These are phyloP conservation scores for Coniferiporia weirii DNA, from an alignment of 1,284 basidiomycete genomes.

Conservation along the genomic window DNA sequence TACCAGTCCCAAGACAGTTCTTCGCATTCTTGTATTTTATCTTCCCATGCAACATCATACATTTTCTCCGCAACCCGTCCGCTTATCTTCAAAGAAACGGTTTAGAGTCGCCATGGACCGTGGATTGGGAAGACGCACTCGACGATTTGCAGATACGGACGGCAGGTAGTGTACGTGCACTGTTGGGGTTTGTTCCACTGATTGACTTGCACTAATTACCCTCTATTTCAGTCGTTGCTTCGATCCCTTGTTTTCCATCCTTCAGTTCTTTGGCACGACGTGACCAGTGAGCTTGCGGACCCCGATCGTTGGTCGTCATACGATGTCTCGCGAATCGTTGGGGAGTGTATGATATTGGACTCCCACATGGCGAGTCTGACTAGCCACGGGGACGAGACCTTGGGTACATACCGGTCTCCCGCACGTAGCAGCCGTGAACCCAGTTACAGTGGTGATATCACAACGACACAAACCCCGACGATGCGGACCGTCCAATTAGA, in stretches of 20 bases:
- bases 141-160: constrained; percentile 66
- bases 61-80: constrained; percentile 65
- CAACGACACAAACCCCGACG: constrained; percentile 12
- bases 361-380: constrained; percentile 41
- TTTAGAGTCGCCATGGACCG: constrained; percentile 50
- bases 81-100: constrained; percentile 50
- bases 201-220: constrained; percentile 12
- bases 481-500: constrained; percentile 17
- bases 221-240: constrained; percentile 50
- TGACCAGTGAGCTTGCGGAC: constrained; percentile 56
- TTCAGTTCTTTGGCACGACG: constrained; percentile 61
- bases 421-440: neutral
- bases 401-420: neutral
- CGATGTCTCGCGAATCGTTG: constrained; percentile 61
- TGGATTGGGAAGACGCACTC: constrained; percentile 62
- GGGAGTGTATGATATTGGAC: constrained; percentile 68
- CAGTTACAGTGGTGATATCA: constrained; percentile 6
- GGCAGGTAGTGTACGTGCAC: constrained; percentile 47
- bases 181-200: neutral
- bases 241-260: constrained; percentile 74
- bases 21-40: constrained; percentile 84
- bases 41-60: constrained; percentile 79
- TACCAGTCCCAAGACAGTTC: constrained; percentile 54
- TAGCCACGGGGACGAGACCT: neutral
- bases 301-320: constrained; percentile 64